A percentile compares a stretch with the other conserved stretches of the same genome.
These are phyloP conservation scores for Beauveria caledonica DNA, from an alignment of 2,329 filamentous ascomycete species.

Conservation along the genomic window DNA sequence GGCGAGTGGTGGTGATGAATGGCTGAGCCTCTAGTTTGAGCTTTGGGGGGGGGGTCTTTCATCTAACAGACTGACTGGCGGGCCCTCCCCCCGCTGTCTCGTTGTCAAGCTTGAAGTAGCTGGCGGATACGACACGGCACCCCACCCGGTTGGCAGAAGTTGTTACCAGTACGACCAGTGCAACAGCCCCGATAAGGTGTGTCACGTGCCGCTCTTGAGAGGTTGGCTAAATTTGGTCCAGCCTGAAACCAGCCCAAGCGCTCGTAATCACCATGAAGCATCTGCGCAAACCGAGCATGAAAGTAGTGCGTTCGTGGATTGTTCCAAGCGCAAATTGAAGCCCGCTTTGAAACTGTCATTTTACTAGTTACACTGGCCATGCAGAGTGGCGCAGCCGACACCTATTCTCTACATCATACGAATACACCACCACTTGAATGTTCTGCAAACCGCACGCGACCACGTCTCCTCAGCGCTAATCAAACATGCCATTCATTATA, in stretches of 20 bases:
- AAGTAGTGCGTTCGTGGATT: background rate
- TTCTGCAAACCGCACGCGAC: background rate
- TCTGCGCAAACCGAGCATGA: background rate
- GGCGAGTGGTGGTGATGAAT: conserved; percentile 12
- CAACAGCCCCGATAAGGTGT: background rate
- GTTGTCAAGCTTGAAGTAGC: background rate
- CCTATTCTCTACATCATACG: background rate
- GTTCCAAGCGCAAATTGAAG: background rate
- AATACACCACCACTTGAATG: too few relatives aligned
- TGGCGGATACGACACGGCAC: conserved; percentile 1
- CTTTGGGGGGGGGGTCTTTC: background rate
- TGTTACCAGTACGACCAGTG: background rate
- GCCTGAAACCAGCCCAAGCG: background rate
- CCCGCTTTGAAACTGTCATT: background rate
- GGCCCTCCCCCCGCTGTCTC: conserved; percentile 1
- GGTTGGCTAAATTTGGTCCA: background rate
- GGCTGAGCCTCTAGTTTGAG: background rate
- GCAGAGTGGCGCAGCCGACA: background rate
- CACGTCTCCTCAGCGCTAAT: background rate
- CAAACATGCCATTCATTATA: conserved; percentile 11
- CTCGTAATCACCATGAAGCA: background rate
- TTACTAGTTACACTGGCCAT: background rate
- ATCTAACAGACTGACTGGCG: background rate
- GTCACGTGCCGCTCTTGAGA: background rate
- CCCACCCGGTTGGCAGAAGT: background rate